A percentile compares a stretch with the other conserved stretches of the same genome.
Evolutionary conservation across 139 green algal genomes (phyloP).

Genomic region (Volvox reticuliferus): DNA sequence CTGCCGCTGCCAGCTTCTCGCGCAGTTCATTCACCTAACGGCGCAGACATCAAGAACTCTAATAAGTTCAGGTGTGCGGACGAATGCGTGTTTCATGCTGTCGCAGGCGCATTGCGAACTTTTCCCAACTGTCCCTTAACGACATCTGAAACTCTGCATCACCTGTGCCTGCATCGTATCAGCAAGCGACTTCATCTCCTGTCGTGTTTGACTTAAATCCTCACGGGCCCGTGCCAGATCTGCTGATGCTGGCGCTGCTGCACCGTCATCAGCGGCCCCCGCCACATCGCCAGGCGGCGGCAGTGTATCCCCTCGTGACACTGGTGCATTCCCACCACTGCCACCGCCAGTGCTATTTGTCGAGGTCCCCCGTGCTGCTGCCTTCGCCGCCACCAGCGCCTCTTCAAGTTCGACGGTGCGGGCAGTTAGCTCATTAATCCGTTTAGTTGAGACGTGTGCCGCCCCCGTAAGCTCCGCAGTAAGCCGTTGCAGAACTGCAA

Average conservation of each 20-base stretch:
- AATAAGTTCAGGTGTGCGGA: too few relatives aligned
- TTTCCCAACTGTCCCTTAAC: too few relatives aligned
- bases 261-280: not conserved
- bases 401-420: constrained; percentile 7
- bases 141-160: too few relatives aligned
- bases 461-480: constrained; percentile 18
- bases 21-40: constrained; percentile 44
- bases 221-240: not conserved
- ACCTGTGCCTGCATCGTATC: constrained; percentile 48
- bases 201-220: constrained; percentile 47
- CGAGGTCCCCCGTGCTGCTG: not conserved
- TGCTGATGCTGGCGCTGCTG: not conserved
- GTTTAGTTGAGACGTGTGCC: constrained; percentile 30
- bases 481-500: constrained; percentile 1
- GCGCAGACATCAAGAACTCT: not conserved
- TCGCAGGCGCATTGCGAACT: too few relatives aligned
- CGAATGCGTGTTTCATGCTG: too few relatives aligned
- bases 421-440: constrained; percentile 30
- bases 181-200: constrained; percentile 17
- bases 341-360: not conserved
- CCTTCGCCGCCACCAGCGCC: not conserved
- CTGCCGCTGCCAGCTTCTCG: constrained; percentile 17
- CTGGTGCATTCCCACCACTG: not conserved
- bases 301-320: constrained; percentile 11
- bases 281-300: constrained; percentile 5